Conservation (phyloP, 192 early-diverging fungal genomes). For the Chytriomyces sp. region DNA sequence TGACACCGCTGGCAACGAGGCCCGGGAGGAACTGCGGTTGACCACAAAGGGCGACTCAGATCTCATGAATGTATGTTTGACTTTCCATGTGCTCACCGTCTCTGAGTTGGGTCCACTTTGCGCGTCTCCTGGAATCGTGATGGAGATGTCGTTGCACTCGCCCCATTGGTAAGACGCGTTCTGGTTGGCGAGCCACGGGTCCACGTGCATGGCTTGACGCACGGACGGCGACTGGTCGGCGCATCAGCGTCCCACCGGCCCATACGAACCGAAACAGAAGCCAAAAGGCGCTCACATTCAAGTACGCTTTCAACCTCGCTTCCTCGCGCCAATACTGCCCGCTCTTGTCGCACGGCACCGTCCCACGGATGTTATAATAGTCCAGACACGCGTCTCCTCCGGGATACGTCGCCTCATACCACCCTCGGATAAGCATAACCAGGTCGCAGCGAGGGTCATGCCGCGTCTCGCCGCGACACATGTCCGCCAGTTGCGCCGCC, state of each 20-base stretch:
- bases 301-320: not conserved
- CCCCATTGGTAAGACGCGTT: not conserved
- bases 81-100: not conserved
- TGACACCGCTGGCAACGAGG: slow-evolving; percentile 8
- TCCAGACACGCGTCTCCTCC: slow-evolving; percentile 8
- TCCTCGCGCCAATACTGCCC: not conserved
- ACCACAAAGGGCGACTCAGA: not conserved
- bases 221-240: slow-evolving; percentile 22
- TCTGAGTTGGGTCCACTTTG: not conserved
- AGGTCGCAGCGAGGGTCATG: not conserved
- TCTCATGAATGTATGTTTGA: too few species aligned
- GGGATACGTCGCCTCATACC: too few species aligned
- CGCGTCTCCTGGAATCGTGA: not conserved
- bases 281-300: slow-evolving; percentile 8
- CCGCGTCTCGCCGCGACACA: not conserved
- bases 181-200: slow-evolving; percentile 11
- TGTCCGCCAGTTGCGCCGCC: not conserved
- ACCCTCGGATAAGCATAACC: not conserved
- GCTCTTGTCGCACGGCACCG: not conserved
- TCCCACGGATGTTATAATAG: slow-evolving; percentile 8
- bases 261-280: too few species aligned
- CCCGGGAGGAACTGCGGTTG: slow-evolving; percentile 2
- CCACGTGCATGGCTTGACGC: slow-evolving; percentile 28
- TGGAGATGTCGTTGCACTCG: slow-evolving; percentile 7
- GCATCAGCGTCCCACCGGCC: too few species aligned